phyloP scores from a whole-genome alignment of 208 protist genomes.

The Acanthamoeba quina region DNA sequence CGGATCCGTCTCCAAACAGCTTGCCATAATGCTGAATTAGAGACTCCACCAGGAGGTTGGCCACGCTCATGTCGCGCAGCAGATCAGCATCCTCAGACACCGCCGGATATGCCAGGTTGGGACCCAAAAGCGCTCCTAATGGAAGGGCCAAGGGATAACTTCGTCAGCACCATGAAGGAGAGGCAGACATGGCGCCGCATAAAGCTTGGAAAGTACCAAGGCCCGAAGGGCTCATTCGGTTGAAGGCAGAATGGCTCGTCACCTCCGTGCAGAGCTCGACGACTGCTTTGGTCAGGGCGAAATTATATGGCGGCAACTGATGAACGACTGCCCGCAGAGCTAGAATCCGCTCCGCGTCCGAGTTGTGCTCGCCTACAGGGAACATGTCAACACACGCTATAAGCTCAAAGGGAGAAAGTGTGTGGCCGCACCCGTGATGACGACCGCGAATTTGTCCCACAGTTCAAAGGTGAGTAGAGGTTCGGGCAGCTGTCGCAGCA shows the following conservation, averaged over 20 bases:
- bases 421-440: background rate
- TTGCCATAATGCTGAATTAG: conserved; percentile 52
- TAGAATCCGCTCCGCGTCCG: conserved; percentile 51
- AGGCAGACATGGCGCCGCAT: background rate
- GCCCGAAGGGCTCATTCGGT: conserved; percentile 45
- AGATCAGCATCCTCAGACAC: conserved; percentile 58
- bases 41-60: conserved; percentile 23
- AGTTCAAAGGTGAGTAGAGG: conserved; percentile 61
- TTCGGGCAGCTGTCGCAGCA: conserved; percentile 58
- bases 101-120: conserved; percentile 46
- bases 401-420: background rate
- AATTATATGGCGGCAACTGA: conserved; percentile 22
- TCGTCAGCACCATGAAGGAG: background rate
- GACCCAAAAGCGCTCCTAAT: conserved; percentile 46
- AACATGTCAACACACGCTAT: background rate
- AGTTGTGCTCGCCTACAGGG: conserved; percentile 4
- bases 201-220: conserved; percentile 1
- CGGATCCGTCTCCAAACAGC: conserved; percentile 24
- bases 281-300: background rate
- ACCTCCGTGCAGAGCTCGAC: conserved; percentile 48
- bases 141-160: background rate
- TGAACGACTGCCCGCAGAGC: conserved; percentile 16
- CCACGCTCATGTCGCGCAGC: conserved; percentile 57
- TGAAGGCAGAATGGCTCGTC: conserved; percentile 6
- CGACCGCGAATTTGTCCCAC: conserved; percentile 36